Evolutionary conservation across 768 basidiomycete species (phyloP).

Genomic region (Lactarius psammicola): DNA sequence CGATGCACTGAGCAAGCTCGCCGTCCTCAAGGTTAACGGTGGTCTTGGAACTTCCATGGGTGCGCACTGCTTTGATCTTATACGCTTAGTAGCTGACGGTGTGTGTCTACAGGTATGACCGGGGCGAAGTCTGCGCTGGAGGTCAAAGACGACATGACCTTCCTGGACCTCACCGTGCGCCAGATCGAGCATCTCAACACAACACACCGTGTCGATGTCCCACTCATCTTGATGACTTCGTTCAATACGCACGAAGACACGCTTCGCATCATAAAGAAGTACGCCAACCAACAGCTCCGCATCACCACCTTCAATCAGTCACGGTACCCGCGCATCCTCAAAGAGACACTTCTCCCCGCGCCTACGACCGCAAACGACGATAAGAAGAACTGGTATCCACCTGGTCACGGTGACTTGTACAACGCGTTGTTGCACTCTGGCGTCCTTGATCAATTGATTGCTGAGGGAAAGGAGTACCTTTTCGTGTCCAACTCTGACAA

Average conservation of each 20-base stretch:
- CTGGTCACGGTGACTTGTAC: slow-evolving; percentile 96
- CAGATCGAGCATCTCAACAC: slow-evolving; percentile 97
- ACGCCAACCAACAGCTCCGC: slow-evolving; percentile 90
- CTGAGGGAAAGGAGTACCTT: slow-evolving; percentile 94
- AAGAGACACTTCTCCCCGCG: slow-evolving; percentile 83
- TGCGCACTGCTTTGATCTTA: slow-evolving; percentile 28
- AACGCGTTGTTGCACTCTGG: slow-evolving; percentile 90
- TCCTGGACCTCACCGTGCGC: slow-evolving; percentile 90
- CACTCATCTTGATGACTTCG: slow-evolving; percentile 98
- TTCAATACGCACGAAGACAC: slow-evolving; percentile 99
- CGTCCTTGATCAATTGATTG: slow-evolving; percentile 82
- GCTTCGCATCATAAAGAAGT: slow-evolving; percentile 94
- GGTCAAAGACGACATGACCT: slow-evolving; percentile 97
- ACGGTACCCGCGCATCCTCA: slow-evolving; percentile 88
- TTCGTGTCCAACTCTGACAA: slow-evolving; percentile 99
- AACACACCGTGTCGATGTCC: slow-evolving; percentile 79
- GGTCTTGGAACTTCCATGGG: slow-evolving; percentile 91
- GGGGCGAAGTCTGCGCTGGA: slow-evolving; percentile 93
- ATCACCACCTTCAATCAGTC: slow-evolving; percentile 94
- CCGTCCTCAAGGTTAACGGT: slow-evolving; percentile 93
- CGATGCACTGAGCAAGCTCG: slow-evolving; percentile 83
- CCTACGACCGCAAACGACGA: slow-evolving; percentile 76
- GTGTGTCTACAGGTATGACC: slow-evolving; percentile 57
- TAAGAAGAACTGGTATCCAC: slow-evolving; percentile 95
- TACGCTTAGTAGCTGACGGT: neutral